Conservation (phyloP, 2,329 filamentous ascomycete genomes). For the Cladobotryum mycophilum region DNA sequence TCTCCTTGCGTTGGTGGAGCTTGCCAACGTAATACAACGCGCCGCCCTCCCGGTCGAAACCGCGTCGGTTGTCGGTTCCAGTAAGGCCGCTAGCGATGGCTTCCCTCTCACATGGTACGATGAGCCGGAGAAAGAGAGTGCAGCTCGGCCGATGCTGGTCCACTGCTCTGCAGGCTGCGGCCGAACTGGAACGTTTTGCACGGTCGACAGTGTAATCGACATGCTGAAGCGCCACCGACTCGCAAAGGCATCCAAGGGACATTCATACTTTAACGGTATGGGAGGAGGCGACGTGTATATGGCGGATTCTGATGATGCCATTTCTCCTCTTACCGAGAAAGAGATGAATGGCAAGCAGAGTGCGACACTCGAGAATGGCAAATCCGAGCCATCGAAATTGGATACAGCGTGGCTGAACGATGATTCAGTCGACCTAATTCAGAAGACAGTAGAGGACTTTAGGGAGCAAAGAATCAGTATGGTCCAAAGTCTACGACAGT, state of each 20-base stretch:
- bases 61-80: slow-evolving; percentile 27
- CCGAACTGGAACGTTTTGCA: slow-evolving; percentile 92
- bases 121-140: slow-evolving; percentile 51
- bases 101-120: slow-evolving; percentile 43
- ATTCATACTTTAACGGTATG: slow-evolving; percentile 15
- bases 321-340: slow-evolving; percentile 23
- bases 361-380: slow-evolving; percentile 14
- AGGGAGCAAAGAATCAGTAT: slow-evolving; percentile 83
- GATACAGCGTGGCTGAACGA: slow-evolving; percentile 63
- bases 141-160: slow-evolving; percentile 70
- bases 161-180: slow-evolving; percentile 96
- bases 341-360: slow-evolving; percentile 18
- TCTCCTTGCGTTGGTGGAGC: slow-evolving; percentile 80
- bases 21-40: slow-evolving; percentile 69
- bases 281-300: slow-evolving; percentile 46
- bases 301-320: slow-evolving; percentile 25
- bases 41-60: slow-evolving; percentile 45
- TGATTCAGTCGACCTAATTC: slow-evolving; percentile 70
- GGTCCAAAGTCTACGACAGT: slow-evolving; percentile 92
- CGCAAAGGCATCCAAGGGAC: slow-evolving; percentile 21
- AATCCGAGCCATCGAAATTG: slow-evolving; percentile 13
- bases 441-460: slow-evolving; percentile 86
- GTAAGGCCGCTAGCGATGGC: slow-evolving; percentile 21
- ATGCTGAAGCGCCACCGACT: slow-evolving; percentile 84
- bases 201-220: slow-evolving; percentile 90